A percentile compares a stretch with the other conserved stretches of the same genome.
These are phyloP conservation scores for Trypanosoma vivax DNA, from an alignment of 208 protist species.

Conservation along the genomic window DNA sequence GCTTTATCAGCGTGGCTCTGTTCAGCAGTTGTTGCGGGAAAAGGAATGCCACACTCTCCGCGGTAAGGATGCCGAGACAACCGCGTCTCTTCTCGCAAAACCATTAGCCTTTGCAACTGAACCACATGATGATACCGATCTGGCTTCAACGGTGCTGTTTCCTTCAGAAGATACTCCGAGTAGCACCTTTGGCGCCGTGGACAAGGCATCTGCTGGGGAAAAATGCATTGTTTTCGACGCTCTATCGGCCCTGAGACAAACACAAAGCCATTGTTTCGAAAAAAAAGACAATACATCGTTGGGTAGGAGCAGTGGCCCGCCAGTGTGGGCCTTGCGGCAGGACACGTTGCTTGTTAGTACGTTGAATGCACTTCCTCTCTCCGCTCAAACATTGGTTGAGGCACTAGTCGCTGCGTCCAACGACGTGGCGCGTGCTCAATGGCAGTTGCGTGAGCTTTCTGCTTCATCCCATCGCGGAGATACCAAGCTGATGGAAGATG, in stretches of 20 bases:
- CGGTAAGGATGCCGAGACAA: constrained; percentile 1
- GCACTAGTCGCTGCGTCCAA: constrained; percentile 29
- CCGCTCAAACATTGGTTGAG: constrained; percentile 12
- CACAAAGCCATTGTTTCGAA: constrained; percentile 28
- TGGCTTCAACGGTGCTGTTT: neutral
- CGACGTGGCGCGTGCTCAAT: constrained; percentile 26
- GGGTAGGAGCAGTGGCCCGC: neutral
- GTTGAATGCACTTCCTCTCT: constrained; percentile 5
- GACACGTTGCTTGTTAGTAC: constrained; percentile 9
- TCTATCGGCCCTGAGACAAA: constrained; percentile 51
- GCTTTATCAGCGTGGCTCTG: constrained; percentile 19
- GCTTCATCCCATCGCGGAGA: neutral
- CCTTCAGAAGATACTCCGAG: neutral
- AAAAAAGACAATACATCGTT: neutral
- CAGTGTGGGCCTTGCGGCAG: constrained; percentile 18
- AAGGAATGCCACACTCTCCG: neutral
- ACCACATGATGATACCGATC: neutral
- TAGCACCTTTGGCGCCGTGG: neutral
- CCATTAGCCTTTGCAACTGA: constrained; percentile 1
- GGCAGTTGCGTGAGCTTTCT: constrained; percentile 11
- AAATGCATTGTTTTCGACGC: constrained; percentile 46
- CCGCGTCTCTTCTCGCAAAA: neutral
- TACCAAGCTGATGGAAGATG: constrained; percentile 13
- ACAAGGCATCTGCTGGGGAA: neutral
- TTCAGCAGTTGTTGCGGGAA: constrained; percentile 11